A percentile compares a stretch with the other conserved stretches of the same genome.
Conservation (phyloP, 495 filamentous ascomycete genomes). For the Penicillium egyptiacum region DNA sequence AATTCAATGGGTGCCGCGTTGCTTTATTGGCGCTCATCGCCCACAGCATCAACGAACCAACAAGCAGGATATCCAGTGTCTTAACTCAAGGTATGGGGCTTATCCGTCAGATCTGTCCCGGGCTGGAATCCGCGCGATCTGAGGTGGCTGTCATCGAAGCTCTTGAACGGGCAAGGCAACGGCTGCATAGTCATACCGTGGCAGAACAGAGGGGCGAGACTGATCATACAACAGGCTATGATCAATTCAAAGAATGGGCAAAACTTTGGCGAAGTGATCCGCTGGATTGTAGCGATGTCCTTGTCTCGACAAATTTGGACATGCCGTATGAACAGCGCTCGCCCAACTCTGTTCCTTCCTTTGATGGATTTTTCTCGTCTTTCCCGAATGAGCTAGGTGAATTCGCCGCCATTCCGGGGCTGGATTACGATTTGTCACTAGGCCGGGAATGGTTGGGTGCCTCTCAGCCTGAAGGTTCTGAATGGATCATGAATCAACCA, state of each 20-base stretch:
- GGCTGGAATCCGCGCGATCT: constrained; percentile 21
- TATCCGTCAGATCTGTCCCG: constrained; percentile 16
- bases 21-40: constrained; percentile 22
- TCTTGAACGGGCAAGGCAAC: constrained; percentile 19
- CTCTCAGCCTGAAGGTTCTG: background rate
- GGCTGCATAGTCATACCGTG: constrained; percentile 5
- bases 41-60: constrained; percentile 14
- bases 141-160: constrained; percentile 27
- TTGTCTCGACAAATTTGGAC: background rate
- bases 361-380: constrained; percentile 25
- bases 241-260: constrained; percentile 19
- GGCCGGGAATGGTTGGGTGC: background rate
- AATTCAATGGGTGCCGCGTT: constrained; percentile 22
- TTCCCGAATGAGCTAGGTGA: constrained; percentile 21
- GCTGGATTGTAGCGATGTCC: background rate
- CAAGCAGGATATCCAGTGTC: constrained; percentile 6
- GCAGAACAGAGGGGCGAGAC: background rate
- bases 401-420: constrained; percentile 18
- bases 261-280: constrained; percentile 17
- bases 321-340: background rate
- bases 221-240: constrained; percentile 9
- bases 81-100: constrained; percentile 16
- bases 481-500: constrained; percentile 1
- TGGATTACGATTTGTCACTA: constrained; percentile 3
- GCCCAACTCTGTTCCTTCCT: constrained; percentile 8